Evolutionary conservation across 805 yeast genomes (phyloP).

Genomic region (Hemisphaericaspora nanyangensis): DNA sequence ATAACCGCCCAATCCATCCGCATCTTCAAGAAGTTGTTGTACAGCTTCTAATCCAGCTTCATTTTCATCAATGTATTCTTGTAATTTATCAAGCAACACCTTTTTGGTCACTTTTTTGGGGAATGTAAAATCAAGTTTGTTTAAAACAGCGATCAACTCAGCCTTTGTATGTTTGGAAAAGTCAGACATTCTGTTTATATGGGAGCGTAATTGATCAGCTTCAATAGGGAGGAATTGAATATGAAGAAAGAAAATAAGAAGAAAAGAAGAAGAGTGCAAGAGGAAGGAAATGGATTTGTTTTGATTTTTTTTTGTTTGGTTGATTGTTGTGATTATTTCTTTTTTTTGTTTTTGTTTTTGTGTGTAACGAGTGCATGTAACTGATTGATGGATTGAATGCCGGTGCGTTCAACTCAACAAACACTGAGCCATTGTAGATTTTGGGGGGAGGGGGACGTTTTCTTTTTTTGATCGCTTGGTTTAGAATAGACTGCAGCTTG

Average conservation of each 20-base stretch:
- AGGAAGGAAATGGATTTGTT: constrained; percentile 1
- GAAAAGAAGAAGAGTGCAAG: neutral
- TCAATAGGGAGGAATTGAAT: neutral
- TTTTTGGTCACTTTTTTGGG: constrained; percentile 40
- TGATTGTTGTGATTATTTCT: neutral
- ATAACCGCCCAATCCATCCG: constrained; percentile 18
- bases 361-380: too few relatives aligned
- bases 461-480: too few relatives aligned
- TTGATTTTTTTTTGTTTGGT: neutral
- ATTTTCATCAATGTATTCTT: constrained; percentile 21
- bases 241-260: neutral
- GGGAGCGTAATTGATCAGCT: neutral
- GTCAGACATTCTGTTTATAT: constrained; percentile 26
- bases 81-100: constrained; percentile 36
- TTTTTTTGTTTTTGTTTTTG: neutral
- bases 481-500: too few relatives aligned
- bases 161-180: constrained; percentile 35
- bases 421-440: too few relatives aligned
- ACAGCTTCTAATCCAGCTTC: constrained; percentile 20
- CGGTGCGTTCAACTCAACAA: too few relatives aligned
- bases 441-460: too few relatives aligned
- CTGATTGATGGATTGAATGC: too few relatives aligned
- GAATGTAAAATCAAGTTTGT: constrained; percentile 30
- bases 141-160: constrained; percentile 33
- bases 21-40: constrained; percentile 14